Percentiles rank a stretch among this genome's conserved stretches.
These are phyloP conservation scores for Triangularia setosa DNA, from an alignment of 2,329 filamentous ascomycete species.

Conservation along the genomic window DNA sequence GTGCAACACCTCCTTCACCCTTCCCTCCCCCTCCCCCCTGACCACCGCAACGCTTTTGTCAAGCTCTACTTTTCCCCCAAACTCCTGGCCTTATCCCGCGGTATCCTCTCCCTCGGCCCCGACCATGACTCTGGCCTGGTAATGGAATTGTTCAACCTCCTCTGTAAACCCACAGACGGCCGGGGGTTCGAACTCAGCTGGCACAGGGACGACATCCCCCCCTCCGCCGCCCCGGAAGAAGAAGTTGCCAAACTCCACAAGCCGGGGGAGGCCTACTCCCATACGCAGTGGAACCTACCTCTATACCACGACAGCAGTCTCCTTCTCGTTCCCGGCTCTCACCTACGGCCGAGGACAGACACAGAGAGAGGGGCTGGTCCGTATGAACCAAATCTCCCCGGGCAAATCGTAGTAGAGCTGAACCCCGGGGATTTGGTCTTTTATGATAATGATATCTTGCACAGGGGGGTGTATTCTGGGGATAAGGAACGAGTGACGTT, in stretches of 20 bases:
- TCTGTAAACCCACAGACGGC: constrained; percentile 61
- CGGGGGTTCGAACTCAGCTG: constrained; percentile 70
- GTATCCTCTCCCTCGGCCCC: background rate
- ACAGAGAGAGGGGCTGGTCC: constrained; percentile 64
- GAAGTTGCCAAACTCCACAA: constrained; percentile 56
- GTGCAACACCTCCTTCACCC: constrained; percentile 83
- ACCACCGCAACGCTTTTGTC: constrained; percentile 58
- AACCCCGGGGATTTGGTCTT: constrained; percentile 76
- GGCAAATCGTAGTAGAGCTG: constrained; percentile 62
- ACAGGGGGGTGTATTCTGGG: constrained; percentile 63
- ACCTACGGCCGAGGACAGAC: constrained; percentile 66
- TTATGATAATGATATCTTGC: constrained; percentile 86
- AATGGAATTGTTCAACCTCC: constrained; percentile 85
- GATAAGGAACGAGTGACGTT: constrained; percentile 62
- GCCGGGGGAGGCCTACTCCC: constrained; percentile 30
- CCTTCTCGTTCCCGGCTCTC: constrained; percentile 73
- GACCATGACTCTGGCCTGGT: constrained; percentile 61
- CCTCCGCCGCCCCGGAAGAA: constrained; percentile 61
- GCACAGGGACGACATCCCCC: constrained; percentile 80
- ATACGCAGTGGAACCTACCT: constrained; percentile 86
- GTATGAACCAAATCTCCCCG: constrained; percentile 58
- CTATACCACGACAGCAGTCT: constrained; percentile 71
- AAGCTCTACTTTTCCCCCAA: constrained; percentile 67
- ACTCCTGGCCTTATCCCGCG: constrained; percentile 61
- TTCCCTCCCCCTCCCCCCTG: constrained; percentile 53